These are phyloP conservation scores for Hydrangea macrophylla DNA, from an alignment of 148 eudicot genomes.

Conservation along the genomic window DNA sequence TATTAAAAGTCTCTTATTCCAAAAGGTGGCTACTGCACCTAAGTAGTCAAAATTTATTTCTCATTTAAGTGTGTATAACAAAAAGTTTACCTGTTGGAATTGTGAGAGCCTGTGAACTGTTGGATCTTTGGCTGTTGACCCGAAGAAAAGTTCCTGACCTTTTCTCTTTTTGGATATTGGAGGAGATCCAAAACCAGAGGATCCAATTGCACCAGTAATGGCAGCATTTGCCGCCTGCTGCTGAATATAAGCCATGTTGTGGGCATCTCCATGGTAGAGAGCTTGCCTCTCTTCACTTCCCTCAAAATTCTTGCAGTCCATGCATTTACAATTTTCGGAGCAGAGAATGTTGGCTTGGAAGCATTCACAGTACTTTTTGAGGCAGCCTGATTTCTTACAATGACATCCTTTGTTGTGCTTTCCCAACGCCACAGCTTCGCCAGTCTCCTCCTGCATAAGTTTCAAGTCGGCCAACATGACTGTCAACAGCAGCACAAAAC, in stretches of 20 bases:
- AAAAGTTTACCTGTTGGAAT: constrained; percentile 54
- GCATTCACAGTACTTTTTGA: constrained; percentile 94
- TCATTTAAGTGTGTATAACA: constrained; percentile 4
- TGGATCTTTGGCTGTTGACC: constrained; percentile 55
- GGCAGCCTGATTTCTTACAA: constrained; percentile 96
- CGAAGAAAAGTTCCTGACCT: constrained; percentile 61
- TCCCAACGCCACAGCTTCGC: constrained; percentile 56
- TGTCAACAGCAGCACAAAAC: constrained; percentile 1
- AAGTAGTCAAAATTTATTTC: not conserved
- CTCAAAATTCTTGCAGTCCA: constrained; percentile 92
- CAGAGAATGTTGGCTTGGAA: constrained; percentile 93
- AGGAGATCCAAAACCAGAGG: constrained; percentile 79
- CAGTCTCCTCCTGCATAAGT: constrained; percentile 62
- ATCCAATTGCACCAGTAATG: constrained; percentile 89
- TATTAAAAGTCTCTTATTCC: too few relatives aligned
- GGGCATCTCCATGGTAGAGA: constrained; percentile 86
- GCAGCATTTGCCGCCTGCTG: constrained; percentile 98
- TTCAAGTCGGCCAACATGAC: not conserved
- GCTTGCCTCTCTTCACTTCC: constrained; percentile 97
- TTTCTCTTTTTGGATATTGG: constrained; percentile 73
- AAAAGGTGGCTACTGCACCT: too few relatives aligned
- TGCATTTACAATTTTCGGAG: constrained; percentile 90
- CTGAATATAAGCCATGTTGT: constrained; percentile 63
- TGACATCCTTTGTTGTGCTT: constrained; percentile 96
- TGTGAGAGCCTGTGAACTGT: constrained; percentile 46